Evolutionary conservation across 1,284 basidiomycete genomes (phyloP).

Genomic region (Pterulicium gracile): DNA sequence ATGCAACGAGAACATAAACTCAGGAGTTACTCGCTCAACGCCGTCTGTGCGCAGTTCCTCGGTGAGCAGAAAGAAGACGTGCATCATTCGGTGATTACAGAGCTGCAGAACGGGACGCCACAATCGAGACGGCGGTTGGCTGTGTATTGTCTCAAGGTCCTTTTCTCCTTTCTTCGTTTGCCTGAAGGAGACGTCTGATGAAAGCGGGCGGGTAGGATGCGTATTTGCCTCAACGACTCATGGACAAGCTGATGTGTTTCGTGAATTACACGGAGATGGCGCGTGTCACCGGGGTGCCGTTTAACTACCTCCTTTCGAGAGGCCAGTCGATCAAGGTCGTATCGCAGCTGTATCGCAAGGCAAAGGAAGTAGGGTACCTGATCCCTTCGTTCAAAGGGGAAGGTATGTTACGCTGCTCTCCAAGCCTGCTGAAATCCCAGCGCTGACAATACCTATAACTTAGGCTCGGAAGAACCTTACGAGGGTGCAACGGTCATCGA

Average conservation of each 20-base stretch:
- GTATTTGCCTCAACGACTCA: constrained; percentile 85
- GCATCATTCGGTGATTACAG: constrained; percentile 93
- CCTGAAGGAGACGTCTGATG: no score
- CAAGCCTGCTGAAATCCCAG: background rate
- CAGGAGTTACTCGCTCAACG: constrained; percentile 90
- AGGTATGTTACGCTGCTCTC: constrained; percentile 30
- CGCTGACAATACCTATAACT: background rate
- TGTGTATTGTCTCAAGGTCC: constrained; percentile 93
- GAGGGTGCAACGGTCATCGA: constrained; percentile 97
- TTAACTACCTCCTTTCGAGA: constrained; percentile 84
- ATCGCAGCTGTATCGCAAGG: constrained; percentile 85
- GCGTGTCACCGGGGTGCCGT: constrained; percentile 94
- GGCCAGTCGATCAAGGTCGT: constrained; percentile 96
- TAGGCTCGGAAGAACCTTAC: constrained; percentile 87
- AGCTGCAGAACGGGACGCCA: constrained; percentile 88
- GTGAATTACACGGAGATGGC: constrained; percentile 96
- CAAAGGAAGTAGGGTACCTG: constrained; percentile 80
- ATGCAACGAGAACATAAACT: constrained; percentile 97
- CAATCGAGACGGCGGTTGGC: constrained; percentile 85
- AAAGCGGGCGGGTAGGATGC: constrained; percentile 67
- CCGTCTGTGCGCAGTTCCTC: constrained; percentile 91
- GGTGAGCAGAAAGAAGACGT: constrained; percentile 98
- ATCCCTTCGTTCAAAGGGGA: constrained; percentile 78
- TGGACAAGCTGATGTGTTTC: constrained; percentile 97
- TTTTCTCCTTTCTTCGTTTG: constrained; percentile 1